These are phyloP conservation scores for Colletotrichum truncatum DNA, from an alignment of 2,329 filamentous ascomycete species.

Conservation along the genomic window DNA sequence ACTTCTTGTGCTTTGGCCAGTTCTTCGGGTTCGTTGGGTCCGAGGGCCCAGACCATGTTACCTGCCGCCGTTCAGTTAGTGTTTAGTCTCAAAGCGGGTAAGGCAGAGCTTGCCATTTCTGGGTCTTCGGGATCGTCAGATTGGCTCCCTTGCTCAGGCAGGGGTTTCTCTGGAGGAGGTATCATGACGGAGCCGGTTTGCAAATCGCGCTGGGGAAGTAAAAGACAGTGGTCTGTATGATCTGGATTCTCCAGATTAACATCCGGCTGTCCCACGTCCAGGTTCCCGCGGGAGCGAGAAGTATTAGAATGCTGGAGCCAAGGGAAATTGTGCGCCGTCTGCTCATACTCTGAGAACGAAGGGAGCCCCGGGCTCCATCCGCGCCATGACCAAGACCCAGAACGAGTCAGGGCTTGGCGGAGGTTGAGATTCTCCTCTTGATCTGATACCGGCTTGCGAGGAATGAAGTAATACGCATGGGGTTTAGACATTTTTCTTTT, in stretches of 20 bases:
- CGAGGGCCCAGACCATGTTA: slow-evolving; percentile 54
- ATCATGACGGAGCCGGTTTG: background rate
- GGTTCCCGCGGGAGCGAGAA: background rate
- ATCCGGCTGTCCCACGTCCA: background rate
- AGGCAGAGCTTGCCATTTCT: slow-evolving; percentile 33
- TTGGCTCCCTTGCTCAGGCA: background rate
- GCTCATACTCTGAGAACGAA: slow-evolving; percentile 38
- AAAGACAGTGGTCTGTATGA: background rate
- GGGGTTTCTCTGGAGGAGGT: background rate
- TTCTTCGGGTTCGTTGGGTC: slow-evolving; percentile 53
- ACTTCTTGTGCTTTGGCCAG: slow-evolving; percentile 51
- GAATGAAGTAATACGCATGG: slow-evolving; percentile 10
- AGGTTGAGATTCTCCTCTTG: slow-evolving; percentile 1
- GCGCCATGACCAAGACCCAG: slow-evolving; percentile 40
- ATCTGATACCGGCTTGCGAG: slow-evolving; percentile 21
- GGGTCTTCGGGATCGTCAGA: slow-evolving; percentile 30
- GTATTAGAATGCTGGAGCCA: slow-evolving; percentile 34
- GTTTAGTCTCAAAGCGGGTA: background rate
- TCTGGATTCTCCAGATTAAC: background rate
- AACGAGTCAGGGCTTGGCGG: slow-evolving; percentile 24
- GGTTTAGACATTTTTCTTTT: slow-evolving; percentile 23
- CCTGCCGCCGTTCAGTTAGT: slow-evolving; percentile 34
- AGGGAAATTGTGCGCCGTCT: slow-evolving; percentile 39
- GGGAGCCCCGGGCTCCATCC: slow-evolving; percentile 37
- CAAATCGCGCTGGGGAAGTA: background rate